These are phyloP conservation scores for Colletotrichum paranaense DNA, from an alignment of 2,329 filamentous ascomycete genomes.

Conservation along the genomic window DNA sequence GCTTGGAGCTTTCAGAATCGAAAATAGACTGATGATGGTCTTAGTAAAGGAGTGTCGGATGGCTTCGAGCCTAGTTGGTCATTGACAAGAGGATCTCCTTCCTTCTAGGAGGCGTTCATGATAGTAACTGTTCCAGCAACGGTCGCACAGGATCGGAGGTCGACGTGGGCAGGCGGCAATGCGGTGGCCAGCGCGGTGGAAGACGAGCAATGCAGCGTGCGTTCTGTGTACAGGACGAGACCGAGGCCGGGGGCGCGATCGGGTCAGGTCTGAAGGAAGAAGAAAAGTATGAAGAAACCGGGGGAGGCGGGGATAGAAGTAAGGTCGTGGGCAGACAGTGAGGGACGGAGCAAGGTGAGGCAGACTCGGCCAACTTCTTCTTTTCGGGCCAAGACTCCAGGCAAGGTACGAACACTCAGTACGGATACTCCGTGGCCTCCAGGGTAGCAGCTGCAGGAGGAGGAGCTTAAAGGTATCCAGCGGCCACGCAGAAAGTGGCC, in stretches of 20 bases:
- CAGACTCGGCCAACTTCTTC: conserved; percentile 11
- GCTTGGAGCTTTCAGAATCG: conserved; percentile 30
- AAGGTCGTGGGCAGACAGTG: conserved; percentile 5
- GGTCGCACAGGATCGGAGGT: conserved; percentile 22
- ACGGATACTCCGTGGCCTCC: background rate
- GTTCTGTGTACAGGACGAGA: conserved; percentile 25
- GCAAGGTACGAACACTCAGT: too few species aligned
- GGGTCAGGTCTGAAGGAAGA: conserved; percentile 4
- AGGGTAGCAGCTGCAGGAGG: conserved; percentile 25
- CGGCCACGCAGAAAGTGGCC: conserved; percentile 13
- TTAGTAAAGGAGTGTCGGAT: conserved; percentile 32
- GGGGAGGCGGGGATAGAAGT: conserved; percentile 27
- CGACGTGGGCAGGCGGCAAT: conserved; percentile 26
- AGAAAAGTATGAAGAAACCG: conserved; percentile 16
- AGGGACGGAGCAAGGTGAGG: background rate
- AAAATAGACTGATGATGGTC: conserved; percentile 3
- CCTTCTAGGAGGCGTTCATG: conserved; percentile 35
- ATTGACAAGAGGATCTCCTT: conserved; percentile 23
- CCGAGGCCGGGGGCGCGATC: conserved; percentile 32
- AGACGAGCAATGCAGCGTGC: conserved; percentile 30
- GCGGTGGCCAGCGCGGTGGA: conserved; percentile 30
- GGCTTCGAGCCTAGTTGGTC: conserved; percentile 33
- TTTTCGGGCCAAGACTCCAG: background rate
- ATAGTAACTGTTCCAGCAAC: conserved; percentile 26
- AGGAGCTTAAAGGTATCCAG: conserved; percentile 25